Conservation (phyloP, 169 alveolate genomes). For the Eimeria sp. region DNA sequence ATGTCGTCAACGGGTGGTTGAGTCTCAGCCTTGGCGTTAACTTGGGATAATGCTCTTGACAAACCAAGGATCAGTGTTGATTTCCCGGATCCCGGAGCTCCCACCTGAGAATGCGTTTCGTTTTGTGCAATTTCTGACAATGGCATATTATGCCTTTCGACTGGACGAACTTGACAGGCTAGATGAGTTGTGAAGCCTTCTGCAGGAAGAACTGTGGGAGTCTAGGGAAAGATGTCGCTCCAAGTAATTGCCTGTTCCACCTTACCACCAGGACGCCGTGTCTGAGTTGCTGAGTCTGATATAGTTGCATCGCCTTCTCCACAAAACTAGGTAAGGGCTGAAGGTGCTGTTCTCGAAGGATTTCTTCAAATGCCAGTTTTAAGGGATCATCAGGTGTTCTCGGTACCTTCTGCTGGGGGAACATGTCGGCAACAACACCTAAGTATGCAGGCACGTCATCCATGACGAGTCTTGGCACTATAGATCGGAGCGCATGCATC, state of each 20-base stretch:
- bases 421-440: constrained; percentile 96
- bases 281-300: constrained; percentile 97
- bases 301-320: constrained; percentile 94
- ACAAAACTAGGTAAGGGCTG: constrained; percentile 92
- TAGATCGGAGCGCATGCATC: constrained; percentile 98
- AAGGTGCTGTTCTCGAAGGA: constrained; percentile 70
- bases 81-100: constrained; percentile 76
- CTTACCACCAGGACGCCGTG: constrained; percentile 97
- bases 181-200: neutral
- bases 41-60: constrained; percentile 51
- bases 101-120: constrained; percentile 40
- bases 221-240: neutral
- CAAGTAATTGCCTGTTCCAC: neutral
- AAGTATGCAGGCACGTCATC: constrained; percentile 95
- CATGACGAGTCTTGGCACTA: constrained; percentile 94
- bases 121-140: neutral
- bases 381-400: constrained; percentile 71
- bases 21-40: neutral
- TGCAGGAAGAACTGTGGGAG: neutral
- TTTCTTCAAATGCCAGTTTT: constrained; percentile 41
- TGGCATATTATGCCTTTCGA: neutral
- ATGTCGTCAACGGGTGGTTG: neutral
- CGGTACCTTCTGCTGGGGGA: constrained; percentile 94
- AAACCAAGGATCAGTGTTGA: constrained; percentile 33
- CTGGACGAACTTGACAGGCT: neutral